Percentiles rank a stretch among this genome's conserved stretches.
These are phyloP conservation scores for Cyclotella baltica DNA, from an alignment of 108 stramenopile genomes.

Conservation along the genomic window DNA sequence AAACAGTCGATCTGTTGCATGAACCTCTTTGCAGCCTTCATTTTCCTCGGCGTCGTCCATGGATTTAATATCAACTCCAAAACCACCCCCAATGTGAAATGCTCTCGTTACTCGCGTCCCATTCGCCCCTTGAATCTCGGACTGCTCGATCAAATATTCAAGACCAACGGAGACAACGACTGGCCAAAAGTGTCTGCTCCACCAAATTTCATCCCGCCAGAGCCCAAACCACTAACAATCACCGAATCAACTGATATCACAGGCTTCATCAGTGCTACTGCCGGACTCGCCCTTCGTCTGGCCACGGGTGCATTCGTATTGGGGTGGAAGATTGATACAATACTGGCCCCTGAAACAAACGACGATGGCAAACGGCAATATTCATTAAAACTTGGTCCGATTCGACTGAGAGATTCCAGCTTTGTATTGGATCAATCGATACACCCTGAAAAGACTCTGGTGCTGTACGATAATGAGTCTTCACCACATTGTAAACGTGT, in stretches of 20 bases:
- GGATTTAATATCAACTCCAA: no score
- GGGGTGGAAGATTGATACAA: slow-evolving; percentile 74
- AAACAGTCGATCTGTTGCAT: no score
- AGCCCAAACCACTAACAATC: slow-evolving; percentile 68
- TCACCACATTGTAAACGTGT: slow-evolving; percentile 90
- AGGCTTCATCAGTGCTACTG: slow-evolving; percentile 41
- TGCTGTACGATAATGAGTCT: slow-evolving; percentile 91
- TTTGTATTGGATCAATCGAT: slow-evolving; percentile 58
- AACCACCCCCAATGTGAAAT: no score
- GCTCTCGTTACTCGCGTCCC: no score
- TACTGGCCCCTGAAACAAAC: slow-evolving; percentile 40
- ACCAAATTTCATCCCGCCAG: slow-evolving; percentile 60
- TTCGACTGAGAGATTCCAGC: slow-evolving; percentile 73
- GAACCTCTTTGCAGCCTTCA: no score
- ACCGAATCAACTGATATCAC: slow-evolving; percentile 53
- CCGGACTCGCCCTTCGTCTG: slow-evolving; percentile 65
- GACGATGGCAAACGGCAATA: slow-evolving; percentile 47
- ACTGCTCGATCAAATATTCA: neutral
- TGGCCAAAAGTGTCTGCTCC: slow-evolving; percentile 64
- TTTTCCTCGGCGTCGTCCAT: no score
- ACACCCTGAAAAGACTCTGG: slow-evolving; percentile 68
- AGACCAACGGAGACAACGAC: slow-evolving; percentile 9
- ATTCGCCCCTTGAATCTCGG: no score
- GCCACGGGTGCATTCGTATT: slow-evolving; percentile 74
- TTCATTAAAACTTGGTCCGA: slow-evolving; percentile 64